Evolutionary conservation across 73 alveolate species (phyloP).

Genomic region (Symbiodinium pilosum): DNA sequence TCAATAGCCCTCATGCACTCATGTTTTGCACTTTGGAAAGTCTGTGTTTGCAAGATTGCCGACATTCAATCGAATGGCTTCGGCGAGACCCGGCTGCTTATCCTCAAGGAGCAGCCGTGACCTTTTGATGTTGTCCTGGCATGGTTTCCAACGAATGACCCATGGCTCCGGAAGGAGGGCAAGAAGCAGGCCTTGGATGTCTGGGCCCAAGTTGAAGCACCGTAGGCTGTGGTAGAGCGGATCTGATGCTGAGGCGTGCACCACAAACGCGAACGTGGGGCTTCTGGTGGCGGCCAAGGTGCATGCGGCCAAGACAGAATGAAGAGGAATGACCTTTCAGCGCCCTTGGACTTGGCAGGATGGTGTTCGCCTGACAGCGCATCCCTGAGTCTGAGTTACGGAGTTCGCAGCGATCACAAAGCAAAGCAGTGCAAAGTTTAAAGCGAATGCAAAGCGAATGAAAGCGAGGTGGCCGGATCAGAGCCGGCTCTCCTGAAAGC

Average conservation of each 20-base stretch:
- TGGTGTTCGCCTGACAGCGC: constrained; percentile 3
- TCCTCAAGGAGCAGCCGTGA: constrained; percentile 21
- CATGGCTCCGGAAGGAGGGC: neutral
- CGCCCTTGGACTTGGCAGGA: neutral
- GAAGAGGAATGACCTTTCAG: neutral
- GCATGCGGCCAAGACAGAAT: no score
- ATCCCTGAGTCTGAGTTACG: neutral
- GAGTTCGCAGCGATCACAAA: no score
- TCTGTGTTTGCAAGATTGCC: no score
- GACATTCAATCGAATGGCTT: constrained; percentile 71
- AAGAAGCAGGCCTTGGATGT: constrained; percentile 42
- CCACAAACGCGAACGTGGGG: constrained; percentile 30
- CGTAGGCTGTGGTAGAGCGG: no score
- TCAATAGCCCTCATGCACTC: neutral
- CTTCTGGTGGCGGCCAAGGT: constrained; percentile 21
- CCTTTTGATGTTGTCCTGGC: no score
- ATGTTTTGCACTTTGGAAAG: no score
- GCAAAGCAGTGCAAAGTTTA: no score
- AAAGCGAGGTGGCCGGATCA: neutral
- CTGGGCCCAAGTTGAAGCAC: no score
- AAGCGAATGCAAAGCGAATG: no score
- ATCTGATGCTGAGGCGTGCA: neutral
- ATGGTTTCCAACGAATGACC: no score
- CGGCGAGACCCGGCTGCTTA: constrained; percentile 84
- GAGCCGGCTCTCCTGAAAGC: neutral